These are phyloP conservation scores for Penicillium sp. DNA, from an alignment of 2,329 filamentous ascomycete species.

Conservation along the genomic window DNA sequence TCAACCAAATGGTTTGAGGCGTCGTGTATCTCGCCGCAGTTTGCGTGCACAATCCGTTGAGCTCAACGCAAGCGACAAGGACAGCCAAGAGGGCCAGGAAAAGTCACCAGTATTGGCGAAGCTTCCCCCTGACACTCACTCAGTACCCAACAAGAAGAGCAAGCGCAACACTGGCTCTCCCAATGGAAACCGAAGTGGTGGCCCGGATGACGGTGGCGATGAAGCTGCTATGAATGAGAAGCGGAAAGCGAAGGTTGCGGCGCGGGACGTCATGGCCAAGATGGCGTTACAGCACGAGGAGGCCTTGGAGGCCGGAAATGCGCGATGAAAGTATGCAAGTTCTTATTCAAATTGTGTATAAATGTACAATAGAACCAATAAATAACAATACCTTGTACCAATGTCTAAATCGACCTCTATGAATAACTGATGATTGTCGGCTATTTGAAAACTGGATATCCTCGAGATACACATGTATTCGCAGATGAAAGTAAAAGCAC, in stretches of 20 bases:
- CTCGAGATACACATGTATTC: too few species aligned
- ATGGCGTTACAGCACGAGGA: slow-evolving; percentile 43
- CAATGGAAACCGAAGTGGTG: not conserved
- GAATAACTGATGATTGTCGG: too few species aligned
- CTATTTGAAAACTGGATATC: too few species aligned
- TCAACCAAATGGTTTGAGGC: not conserved
- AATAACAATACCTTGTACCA: not conserved
- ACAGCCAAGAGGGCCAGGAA: not conserved
- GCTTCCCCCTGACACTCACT: not conserved
- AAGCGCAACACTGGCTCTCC: not conserved
- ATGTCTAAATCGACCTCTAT: not conserved
- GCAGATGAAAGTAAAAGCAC: too few species aligned
- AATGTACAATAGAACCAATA: too few species aligned
- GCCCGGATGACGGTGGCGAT: slow-evolving; percentile 6
- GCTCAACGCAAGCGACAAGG: not conserved
- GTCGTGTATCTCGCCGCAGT: slow-evolving; percentile 18
- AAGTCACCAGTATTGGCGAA: not conserved
- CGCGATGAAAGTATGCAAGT: slow-evolving; percentile 10
- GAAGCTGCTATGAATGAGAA: slow-evolving; percentile 22
- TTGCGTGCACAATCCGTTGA: slow-evolving; percentile 12
- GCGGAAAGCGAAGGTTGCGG: slow-evolving; percentile 36
- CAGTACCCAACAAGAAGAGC: slow-evolving; percentile 7
- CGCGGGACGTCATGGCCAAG: slow-evolving; percentile 36
- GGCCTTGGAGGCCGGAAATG: slow-evolving; percentile 35
- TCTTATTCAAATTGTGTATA: not conserved